Evolutionary conservation across 805 yeast species (phyloP), one percentile per base, ranked within the genome.

Genomic region (Zygosaccharomyces kombuchaensis): DNA sequence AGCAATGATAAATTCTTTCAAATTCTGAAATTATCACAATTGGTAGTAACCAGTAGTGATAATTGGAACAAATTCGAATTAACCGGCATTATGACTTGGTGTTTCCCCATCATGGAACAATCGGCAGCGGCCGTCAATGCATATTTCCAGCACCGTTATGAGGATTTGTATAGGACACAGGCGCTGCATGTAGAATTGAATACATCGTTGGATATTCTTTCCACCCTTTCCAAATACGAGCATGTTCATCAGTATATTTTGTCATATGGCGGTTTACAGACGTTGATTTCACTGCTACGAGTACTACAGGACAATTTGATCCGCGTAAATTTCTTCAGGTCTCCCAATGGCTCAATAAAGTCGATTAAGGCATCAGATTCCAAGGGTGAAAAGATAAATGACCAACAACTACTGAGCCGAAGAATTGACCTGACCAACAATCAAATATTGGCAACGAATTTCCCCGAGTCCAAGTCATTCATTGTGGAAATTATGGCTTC

Each of bases 401-500:
- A 74, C 67, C 36, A 65, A 58, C 45, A 46, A 40, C 38, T 52
- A 40, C 30, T 46, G 29, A 26, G 45, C 38, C 56, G 45, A 6
- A 60, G 68, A 34, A 52, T 65, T 2, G 65, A 63, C 45, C 47
- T 39, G 14, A 46, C 41, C 7, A 34, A 45, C 2, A 46, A 50
- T 14, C 48, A 41, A 9, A 60, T 66, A 22, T 55, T 52, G 35
- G 51, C 71, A 10, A 60, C 69, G 17, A 54, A 64, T 36, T 82
- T 84, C 49, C 93, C 95, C 0, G 75, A 78, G 34, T 73, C 80
- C 9, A 87, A 87, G 56, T 74, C 83, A 0, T 66, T 84, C 17
- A 66, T 84, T 9, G 75, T 89, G 22, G 90, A 85, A 54, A 72
- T 83, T 0, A 62, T 90, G 9, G 74, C 89, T 0, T 73, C 75